phyloP scores from a whole-genome alignment of 306 rosid species.

The cucumber (Cucumis sativus) region DNA sequence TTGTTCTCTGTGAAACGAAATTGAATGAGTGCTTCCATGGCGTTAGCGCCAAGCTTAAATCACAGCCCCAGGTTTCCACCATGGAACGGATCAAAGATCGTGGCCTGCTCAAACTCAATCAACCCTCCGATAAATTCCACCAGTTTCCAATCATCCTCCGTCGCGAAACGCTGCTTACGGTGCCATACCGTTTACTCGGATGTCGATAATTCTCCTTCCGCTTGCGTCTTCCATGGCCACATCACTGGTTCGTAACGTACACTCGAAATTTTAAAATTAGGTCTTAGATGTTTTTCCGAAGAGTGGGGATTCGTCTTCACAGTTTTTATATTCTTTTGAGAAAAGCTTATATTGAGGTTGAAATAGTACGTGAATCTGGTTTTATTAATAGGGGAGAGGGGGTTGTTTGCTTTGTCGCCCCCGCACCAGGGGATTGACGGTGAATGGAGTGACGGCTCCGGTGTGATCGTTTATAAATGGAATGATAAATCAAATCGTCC shows the following conservation, averaged over 20 bases:
- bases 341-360: not conserved
- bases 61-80: not conserved
- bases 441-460: conserved; percentile 65
- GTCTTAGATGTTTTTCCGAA: too few species aligned
- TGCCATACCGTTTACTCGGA: conserved; percentile 52
- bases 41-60: conserved; percentile 5
- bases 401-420: conserved; percentile 48
- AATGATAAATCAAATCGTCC: conserved; percentile 53
- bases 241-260: conserved; percentile 30
- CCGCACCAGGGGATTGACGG: conserved; percentile 92
- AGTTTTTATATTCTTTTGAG: too few species aligned
- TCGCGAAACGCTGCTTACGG: conserved; percentile 45
- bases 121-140: not conserved
- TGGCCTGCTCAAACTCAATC: conserved; percentile 22
- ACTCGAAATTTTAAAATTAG: too few species aligned
- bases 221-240: conserved; percentile 88
- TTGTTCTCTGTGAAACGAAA: not conserved
- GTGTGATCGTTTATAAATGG: conserved; percentile 73
- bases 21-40: conserved; percentile 16
- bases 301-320: too few species aligned
- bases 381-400: conserved; percentile 38
- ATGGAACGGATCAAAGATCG: conserved; percentile 14
- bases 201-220: conserved; percentile 36
- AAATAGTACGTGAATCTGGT: not conserved
- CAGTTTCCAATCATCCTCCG: conserved; percentile 15